Percentiles rank a stretch among this genome's conserved stretches.
phyloP scores from a whole-genome alignment of 352 stramenopile genomes.

The Phytophthora tubulina region DNA sequence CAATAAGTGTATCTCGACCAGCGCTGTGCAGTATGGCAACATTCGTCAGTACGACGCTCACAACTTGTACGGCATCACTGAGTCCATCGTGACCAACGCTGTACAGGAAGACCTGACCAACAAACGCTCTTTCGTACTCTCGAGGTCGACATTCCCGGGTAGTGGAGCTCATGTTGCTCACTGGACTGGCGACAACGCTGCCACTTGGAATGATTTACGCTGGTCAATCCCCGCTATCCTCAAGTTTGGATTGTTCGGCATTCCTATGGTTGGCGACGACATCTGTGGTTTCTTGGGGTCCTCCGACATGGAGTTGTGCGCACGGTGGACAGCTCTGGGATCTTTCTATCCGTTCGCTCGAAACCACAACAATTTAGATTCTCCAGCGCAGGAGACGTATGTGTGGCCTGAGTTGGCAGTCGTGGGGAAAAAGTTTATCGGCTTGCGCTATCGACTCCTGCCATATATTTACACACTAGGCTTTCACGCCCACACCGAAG shows the following conservation, averaged over 20 bases:
- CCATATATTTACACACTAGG: slow-evolving; percentile 88
- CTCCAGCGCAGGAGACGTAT: slow-evolving; percentile 71
- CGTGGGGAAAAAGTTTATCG: slow-evolving; percentile 69
- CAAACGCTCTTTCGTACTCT: slow-evolving; percentile 80
- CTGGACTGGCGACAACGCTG: slow-evolving; percentile 85
- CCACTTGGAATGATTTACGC: slow-evolving; percentile 82
- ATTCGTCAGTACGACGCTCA: slow-evolving; percentile 82
- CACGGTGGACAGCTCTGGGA: slow-evolving; percentile 76
- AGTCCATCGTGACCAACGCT: slow-evolving; percentile 73
- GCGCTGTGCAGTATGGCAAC: slow-evolving; percentile 58
- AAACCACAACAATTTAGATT: slow-evolving; percentile 81
- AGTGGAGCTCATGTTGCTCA: slow-evolving; percentile 69
- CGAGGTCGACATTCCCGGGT: slow-evolving; percentile 76
- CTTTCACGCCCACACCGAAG: slow-evolving; percentile 56
- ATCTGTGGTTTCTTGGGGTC: slow-evolving; percentile 74
- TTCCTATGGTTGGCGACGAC: slow-evolving; percentile 86
- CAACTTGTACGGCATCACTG: slow-evolving; percentile 83
- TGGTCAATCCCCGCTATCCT: slow-evolving; percentile 77
- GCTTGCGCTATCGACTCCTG: slow-evolving; percentile 77
- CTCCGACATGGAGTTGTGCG: slow-evolving; percentile 77
- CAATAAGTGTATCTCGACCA: slow-evolving; percentile 75
- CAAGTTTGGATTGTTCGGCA: slow-evolving; percentile 79
- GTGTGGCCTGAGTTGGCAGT: slow-evolving; percentile 59
- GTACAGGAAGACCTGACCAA: slow-evolving; percentile 57
- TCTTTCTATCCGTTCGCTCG: slow-evolving; percentile 84